A percentile compares a stretch with the other conserved stretches of the same genome.
Conservation (phyloP, 169 alveolate species). For the Eimeria necatrix region DNA sequence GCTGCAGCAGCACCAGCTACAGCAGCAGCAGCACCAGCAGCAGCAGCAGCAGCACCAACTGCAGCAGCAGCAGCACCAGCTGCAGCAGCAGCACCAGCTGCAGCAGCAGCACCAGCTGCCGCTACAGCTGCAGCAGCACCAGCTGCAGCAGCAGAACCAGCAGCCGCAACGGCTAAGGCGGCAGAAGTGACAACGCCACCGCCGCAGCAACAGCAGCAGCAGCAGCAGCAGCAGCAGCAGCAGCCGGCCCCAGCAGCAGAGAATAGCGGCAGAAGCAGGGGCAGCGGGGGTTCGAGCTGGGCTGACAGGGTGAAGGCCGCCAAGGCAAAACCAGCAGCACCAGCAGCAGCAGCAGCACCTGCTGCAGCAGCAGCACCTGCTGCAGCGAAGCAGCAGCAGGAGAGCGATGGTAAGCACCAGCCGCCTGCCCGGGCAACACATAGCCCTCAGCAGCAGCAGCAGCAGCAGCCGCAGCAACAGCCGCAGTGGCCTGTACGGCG, state of each 20-base stretch:
- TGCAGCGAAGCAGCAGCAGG: not conserved
- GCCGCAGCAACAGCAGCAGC: no score
- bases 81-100: conserved; percentile 1
- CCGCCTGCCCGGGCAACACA: not conserved
- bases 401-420: not conserved
- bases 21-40: not conserved
- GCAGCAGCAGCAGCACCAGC: not conserved
- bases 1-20: not conserved
- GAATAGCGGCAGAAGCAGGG: not conserved
- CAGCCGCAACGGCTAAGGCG: no score
- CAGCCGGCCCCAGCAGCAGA: not conserved
- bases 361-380: not conserved
- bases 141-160: not conserved
- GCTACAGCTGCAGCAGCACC: not conserved
- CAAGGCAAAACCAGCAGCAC: conserved; percentile 9
- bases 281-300: conserved; percentile 15
- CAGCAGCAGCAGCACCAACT: not conserved
- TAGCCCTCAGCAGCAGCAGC: conserved; percentile 12
- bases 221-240: conserved; percentile 44
- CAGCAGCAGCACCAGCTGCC: not conserved
- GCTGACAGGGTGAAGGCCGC: conserved; percentile 2
- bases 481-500: not conserved
- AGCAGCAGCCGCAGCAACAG: conserved; percentile 53
- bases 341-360: not conserved
- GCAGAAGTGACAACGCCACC: no score